phyloP scores from a whole-genome alignment of 2,329 filamentous ascomycete species.

The Calonectria ilicicola region DNA sequence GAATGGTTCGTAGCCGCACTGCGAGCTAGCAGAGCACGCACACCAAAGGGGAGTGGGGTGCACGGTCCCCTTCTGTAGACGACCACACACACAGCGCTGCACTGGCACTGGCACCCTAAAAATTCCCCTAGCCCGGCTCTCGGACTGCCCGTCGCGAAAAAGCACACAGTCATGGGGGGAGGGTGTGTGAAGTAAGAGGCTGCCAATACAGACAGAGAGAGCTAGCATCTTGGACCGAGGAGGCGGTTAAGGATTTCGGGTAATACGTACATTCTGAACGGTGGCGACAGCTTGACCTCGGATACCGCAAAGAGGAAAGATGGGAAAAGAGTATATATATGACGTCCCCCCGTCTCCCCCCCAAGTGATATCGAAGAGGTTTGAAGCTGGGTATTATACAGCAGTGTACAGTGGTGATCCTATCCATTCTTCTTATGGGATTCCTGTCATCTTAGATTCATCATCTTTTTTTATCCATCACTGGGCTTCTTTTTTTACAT shows the following conservation, averaged over 20 bases:
- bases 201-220: too few species aligned
- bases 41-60: background rate
- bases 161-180: background rate
- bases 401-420: background rate
- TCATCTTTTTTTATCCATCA: background rate
- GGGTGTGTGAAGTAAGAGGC: background rate
- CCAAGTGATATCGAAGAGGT: background rate
- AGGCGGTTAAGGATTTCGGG: constrained; percentile 13
- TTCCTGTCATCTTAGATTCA: background rate
- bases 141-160: constrained; percentile 9
- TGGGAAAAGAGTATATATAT: constrained; percentile 24
- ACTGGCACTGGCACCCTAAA: background rate
- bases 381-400: background rate
- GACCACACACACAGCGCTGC: background rate
- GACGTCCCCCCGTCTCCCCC: background rate
- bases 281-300: background rate
- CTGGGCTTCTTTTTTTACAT: background rate
- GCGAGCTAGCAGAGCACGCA: background rate
- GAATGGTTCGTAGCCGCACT: constrained; percentile 29
- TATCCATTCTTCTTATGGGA: background rate
- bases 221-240: constrained; percentile 14
- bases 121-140: constrained; percentile 12
- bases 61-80: background rate
- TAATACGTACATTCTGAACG: background rate
- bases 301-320: background rate